Percentiles rank a stretch among this genome's conserved stretches.
Conservation (phyloP, 805 yeast genomes). For the Teunomyces funiuensis region DNA sequence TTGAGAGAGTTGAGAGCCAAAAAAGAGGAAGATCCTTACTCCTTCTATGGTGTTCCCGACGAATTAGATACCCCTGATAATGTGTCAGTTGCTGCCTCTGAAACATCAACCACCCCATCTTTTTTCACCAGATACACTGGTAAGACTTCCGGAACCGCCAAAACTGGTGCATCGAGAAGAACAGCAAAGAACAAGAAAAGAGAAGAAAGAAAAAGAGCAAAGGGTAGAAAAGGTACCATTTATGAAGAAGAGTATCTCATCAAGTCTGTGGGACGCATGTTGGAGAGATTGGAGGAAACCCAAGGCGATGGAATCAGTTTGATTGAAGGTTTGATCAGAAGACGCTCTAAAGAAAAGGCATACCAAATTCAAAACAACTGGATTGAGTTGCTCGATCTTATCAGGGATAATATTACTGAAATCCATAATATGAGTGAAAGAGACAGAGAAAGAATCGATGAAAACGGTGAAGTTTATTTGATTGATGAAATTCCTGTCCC, state of each 20-base stretch:
- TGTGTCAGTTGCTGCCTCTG: conserved; percentile 92
- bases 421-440: conserved; percentile 79
- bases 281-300: conserved; percentile 77
- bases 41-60: conserved; percentile 68
- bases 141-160: conserved; percentile 92
- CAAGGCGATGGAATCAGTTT: conserved; percentile 71
- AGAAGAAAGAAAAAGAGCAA: conserved; percentile 92
- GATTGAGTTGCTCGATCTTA: conserved; percentile 52
- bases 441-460: conserved; percentile 87
- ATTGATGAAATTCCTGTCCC: conserved; percentile 79
- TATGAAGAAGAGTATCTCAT: conserved; percentile 96
- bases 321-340: conserved; percentile 73
- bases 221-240: conserved; percentile 96
- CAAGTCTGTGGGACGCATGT: conserved; percentile 80
- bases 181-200: conserved; percentile 91
- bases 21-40: conserved; percentile 80
- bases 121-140: conserved; percentile 96
- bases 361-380: conserved; percentile 71
- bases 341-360: conserved; percentile 76
- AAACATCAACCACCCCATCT: conserved; percentile 88
- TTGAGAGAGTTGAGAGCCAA: conserved; percentile 81
- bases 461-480: conserved; percentile 78
- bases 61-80: conserved; percentile 81
- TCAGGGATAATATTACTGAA: conserved; percentile 66
- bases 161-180: conserved; percentile 91